Percentiles rank a stretch among this genome's conserved stretches.
phyloP scores from a whole-genome alignment of 2,329 filamentous ascomycete genomes.

The Gremmenia infestans region DNA sequence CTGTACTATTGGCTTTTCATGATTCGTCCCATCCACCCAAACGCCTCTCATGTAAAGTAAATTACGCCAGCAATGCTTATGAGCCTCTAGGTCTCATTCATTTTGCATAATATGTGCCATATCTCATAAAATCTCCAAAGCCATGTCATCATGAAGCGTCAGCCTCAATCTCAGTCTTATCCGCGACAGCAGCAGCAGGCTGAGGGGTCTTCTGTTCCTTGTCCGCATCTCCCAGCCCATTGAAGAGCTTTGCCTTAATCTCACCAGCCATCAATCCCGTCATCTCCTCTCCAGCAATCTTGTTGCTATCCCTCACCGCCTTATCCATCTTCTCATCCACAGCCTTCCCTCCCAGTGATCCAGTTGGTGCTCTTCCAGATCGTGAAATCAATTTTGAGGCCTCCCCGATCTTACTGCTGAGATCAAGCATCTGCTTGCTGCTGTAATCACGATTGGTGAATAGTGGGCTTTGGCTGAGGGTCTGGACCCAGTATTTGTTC shows the following conservation, averaged over 20 bases:
- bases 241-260: slow-evolving; percentile 47
- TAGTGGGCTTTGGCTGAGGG: slow-evolving; percentile 83
- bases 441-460: slow-evolving; percentile 90
- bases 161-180: neutral
- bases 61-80: slow-evolving; percentile 17
- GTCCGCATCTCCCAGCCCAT: slow-evolving; percentile 24
- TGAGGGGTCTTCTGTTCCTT: neutral
- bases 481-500: slow-evolving; percentile 99
- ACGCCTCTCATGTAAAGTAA: slow-evolving; percentile 15
- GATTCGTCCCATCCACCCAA: slow-evolving; percentile 12
- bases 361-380: slow-evolving; percentile 28
- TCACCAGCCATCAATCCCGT: slow-evolving; percentile 38
- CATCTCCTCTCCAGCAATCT: slow-evolving; percentile 51
- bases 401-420: slow-evolving; percentile 75
- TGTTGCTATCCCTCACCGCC: slow-evolving; percentile 50
- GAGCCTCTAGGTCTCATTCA: neutral
- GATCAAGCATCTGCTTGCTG: slow-evolving; percentile 85
- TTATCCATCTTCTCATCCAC: slow-evolving; percentile 47
- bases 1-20: slow-evolving; percentile 9
- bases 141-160: slow-evolving; percentile 1
- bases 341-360: slow-evolving; percentile 14
- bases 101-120: slow-evolving; percentile 3
- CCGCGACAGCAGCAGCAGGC: slow-evolving; percentile 1
- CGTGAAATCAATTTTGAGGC: slow-evolving; percentile 42
- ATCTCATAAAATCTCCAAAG: neutral